phyloP scores from a whole-genome alignment of 495 filamentous ascomycete genomes.

The Paragyromitra xinjiangensis region DNA sequence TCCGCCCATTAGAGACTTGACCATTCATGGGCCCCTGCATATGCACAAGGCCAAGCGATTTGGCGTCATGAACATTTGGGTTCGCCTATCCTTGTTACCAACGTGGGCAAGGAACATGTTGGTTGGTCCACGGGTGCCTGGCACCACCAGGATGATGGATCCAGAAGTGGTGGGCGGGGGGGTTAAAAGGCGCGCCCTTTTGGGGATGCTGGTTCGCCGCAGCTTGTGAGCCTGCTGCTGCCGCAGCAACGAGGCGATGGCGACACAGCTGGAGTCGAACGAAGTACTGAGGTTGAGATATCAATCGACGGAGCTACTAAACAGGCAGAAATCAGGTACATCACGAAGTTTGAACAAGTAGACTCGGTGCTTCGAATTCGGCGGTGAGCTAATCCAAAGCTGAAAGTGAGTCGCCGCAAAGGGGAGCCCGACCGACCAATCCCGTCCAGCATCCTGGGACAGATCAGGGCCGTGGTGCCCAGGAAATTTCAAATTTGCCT shows the following conservation, averaged over 20 bases:
- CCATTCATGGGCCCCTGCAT: conserved; percentile 49
- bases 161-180: not conserved
- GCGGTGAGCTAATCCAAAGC: conserved; percentile 13
- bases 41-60: conserved; percentile 37
- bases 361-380: conserved; percentile 1
- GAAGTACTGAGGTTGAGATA: conserved; percentile 1
- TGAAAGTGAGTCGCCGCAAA: conserved; percentile 19
- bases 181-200: conserved; percentile 17
- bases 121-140: conserved; percentile 42
- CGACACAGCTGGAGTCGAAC: conserved; percentile 20
- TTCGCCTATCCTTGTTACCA: conserved; percentile 40
- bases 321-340: conserved; percentile 6
- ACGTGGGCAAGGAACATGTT: conserved; percentile 37
- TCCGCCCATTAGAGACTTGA: conserved; percentile 25
- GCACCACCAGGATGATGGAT: conserved; percentile 28
- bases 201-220: conserved; percentile 30
- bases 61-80: conserved; percentile 48
- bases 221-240: conserved; percentile 15
- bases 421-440: conserved; percentile 36
- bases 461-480: conserved; percentile 43
- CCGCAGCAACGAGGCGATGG: conserved; percentile 39
- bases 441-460: conserved; percentile 36
- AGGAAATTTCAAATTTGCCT: conserved; percentile 49
- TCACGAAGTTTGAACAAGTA: not conserved
- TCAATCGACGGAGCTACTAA: conserved; percentile 18